These are phyloP conservation scores for Candida sojae DNA, from an alignment of 1,139 yeast genomes.

Conservation along the genomic window DNA sequence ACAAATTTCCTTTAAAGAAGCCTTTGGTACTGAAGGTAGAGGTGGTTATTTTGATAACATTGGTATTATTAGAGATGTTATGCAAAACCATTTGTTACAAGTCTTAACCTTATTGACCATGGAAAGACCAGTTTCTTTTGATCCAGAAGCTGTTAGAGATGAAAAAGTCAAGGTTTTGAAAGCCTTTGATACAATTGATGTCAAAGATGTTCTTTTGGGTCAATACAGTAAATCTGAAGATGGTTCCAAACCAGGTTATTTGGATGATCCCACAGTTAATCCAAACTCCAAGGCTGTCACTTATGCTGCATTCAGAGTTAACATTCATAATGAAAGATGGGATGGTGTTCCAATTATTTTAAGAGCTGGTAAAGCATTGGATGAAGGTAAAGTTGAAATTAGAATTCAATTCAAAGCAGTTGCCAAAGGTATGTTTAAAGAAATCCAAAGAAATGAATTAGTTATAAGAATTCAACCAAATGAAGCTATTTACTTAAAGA, in stretches of 20 bases:
- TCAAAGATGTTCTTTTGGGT: constrained; percentile 73
- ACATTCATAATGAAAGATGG: constrained; percentile 93
- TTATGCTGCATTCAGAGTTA: constrained; percentile 80
- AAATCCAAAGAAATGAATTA: constrained; percentile 87
- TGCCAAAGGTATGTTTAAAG: constrained; percentile 76
- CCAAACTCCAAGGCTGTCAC: constrained; percentile 85
- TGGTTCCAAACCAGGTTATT: constrained; percentile 85
- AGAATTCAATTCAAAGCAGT: constrained; percentile 90
- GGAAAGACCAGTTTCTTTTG: constrained; percentile 92
- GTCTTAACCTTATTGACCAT: constrained; percentile 88
- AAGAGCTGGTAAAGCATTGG: constrained; percentile 96
- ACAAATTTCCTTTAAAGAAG: constrained; percentile 92
- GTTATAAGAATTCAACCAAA: constrained; percentile 93
- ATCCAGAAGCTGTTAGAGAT: constrained; percentile 92
- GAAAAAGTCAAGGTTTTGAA: constrained; percentile 92
- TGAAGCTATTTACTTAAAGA: constrained; percentile 89
- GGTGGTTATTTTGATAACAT: constrained; percentile 96
- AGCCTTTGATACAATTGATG: constrained; percentile 70
- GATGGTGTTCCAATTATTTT: constrained; percentile 94
- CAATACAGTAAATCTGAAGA: constrained; percentile 86
- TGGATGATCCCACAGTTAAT: constrained; percentile 91
- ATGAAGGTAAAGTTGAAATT: constrained; percentile 91
- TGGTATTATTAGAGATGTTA: constrained; percentile 96
- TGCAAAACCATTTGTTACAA: constrained; percentile 96
- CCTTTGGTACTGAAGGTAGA: constrained; percentile 97